Evolutionary conservation across 805 yeast genomes (phyloP).

Genomic region (Cyberlindnera subsufficiens): DNA sequence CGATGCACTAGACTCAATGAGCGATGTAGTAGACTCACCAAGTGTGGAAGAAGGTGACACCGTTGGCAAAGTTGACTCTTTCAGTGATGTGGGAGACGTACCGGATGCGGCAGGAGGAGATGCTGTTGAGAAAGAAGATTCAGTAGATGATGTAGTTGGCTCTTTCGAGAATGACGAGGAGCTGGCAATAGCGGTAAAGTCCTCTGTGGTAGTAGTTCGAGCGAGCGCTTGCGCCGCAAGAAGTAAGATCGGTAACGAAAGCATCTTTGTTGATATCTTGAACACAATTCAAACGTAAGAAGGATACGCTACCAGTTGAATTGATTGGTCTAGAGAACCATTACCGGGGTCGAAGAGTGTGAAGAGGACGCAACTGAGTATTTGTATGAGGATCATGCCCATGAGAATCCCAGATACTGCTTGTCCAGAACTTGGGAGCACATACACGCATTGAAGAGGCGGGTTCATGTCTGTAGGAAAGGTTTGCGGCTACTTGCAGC

Average conservation of each 20-base stretch:
- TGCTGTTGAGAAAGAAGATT: not conserved
- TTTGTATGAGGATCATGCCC: too few species aligned
- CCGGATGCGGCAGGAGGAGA: not conserved
- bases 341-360: too few species aligned
- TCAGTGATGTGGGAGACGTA: not conserved
- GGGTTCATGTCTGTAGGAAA: too few species aligned
- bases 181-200: conserved; percentile 18
- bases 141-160: not conserved
- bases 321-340: too few species aligned
- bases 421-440: too few species aligned
- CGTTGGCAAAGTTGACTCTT: not conserved
- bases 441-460: too few species aligned
- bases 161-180: conserved; percentile 8
- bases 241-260: conserved; percentile 6
- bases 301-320: too few species aligned
- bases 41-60: not conserved
- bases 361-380: too few species aligned
- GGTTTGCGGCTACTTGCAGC: too few species aligned
- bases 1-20: not conserved
- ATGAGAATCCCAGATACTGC: too few species aligned
- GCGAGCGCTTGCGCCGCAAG: conserved; percentile 15
- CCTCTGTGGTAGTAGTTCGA: conserved; percentile 15
- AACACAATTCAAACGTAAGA: not conserved
- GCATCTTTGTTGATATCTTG: conserved; percentile 2
- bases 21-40: not conserved